These are phyloP conservation scores for Ambispora gerdemannii DNA, from an alignment of 192 early-diverging fungal species.

Conservation along the genomic window DNA sequence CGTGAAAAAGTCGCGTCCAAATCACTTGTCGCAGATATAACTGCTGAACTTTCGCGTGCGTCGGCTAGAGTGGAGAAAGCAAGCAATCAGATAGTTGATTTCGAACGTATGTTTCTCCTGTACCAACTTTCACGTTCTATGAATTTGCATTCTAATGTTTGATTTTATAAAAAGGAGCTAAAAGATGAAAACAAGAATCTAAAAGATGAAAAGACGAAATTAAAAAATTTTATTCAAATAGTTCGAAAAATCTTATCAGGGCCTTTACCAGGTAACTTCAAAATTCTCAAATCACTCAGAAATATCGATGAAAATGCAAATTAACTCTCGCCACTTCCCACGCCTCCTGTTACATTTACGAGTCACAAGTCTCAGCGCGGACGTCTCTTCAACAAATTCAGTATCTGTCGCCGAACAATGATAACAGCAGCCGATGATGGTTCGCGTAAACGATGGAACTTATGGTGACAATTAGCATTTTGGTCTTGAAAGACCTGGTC, in stretches of 20 bases:
- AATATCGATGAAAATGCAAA: neutral
- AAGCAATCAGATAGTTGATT: conserved; percentile 14
- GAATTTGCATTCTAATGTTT: neutral
- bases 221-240: conserved; percentile 73
- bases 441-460: neutral
- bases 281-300: neutral
- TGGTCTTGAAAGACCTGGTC: too few species aligned
- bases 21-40: neutral
- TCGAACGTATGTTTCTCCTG: conserved; percentile 20
- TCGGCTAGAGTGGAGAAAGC: conserved; percentile 16
- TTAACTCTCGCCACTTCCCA: conserved; percentile 5
- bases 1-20: neutral
- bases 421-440: neutral
- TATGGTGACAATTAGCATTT: too few species aligned
- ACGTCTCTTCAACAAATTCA: neutral
- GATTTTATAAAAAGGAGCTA: conserved; percentile 38
- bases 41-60: conserved; percentile 21
- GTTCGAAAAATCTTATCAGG: conserved; percentile 39
- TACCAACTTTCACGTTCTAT: neutral
- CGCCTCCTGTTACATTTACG: neutral
- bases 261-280: neutral
- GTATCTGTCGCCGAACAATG: neutral
- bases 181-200: conserved; percentile 58
- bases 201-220: conserved; percentile 64
- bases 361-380: neutral